Base-by-base conservation (phyloP, 768 basidiomycete genomes). In the Trametes gibbosa region DNA sequence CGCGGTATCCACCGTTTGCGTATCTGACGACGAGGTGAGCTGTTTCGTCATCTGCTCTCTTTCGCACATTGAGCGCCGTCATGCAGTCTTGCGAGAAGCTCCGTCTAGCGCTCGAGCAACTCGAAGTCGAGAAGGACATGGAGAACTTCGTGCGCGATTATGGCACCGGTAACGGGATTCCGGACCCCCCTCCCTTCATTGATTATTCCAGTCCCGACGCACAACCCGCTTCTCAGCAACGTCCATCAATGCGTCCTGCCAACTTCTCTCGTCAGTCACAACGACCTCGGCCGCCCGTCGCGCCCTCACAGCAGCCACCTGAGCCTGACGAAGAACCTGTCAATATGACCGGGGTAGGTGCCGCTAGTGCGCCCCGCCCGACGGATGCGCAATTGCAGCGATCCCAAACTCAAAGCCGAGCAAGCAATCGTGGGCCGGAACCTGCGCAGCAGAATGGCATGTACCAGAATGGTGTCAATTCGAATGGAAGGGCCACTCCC, bases 1-100 rank as follows among this genome's bases (percentile, higher is more conserved):
- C 71, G 88, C 89, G 0, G 87, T 97, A n/a, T 97, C 95, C 14
- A 92, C 90, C 12, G 90, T 95, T 14, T 98, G 97, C 66, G 95
- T 99, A 17, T 77, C 86, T 12, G 97, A 98, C 69, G 97, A 99
- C 66, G 93, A 96, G 84, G 92, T 94, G 81, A 76, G 56, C 59
- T 34, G 42, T 6, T 17, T 19, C 14, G 23, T 37, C 16, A 9
- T 34, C 19, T 56, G 3, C 13, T 7, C 17, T 35, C 27, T 24
- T 27, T 24, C 45, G 29, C 50, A 47, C 16, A 54, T 46, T 49
- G 56, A 62, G 27, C 51, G 21, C 21, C 34, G 32, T 43, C 42
- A 27, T 2, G 24, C 46, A 98, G 96, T 92, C 93, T 0, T 98
- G 95, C 72, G 97, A 99, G 75, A 82, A 86, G 45, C 79, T 95